Evolutionary conservation across 2,329 filamentous ascomycete species (phyloP).

Genomic region (Emmonsiellopsis sp.): DNA sequence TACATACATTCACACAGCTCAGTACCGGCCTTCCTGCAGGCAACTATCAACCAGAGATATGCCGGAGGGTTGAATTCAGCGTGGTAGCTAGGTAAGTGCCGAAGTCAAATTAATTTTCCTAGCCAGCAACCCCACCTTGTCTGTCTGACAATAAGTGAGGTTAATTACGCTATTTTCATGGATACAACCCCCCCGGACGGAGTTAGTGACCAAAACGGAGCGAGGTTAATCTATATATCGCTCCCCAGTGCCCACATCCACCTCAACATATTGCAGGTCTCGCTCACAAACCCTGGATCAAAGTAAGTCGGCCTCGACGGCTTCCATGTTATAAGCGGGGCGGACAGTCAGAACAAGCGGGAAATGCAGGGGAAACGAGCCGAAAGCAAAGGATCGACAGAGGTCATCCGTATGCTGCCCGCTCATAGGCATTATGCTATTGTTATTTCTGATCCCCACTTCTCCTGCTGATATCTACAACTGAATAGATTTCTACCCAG

Average conservation of each 20-base stretch:
- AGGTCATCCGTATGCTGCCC: not conserved
- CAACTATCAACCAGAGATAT: not conserved
- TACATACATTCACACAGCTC: too few species aligned
- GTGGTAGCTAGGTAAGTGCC: not conserved
- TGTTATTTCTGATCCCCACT: too few species aligned
- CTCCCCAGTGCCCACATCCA: not conserved
- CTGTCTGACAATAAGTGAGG: too few species aligned
- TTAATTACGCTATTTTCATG: not conserved
- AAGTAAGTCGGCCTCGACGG: not conserved
- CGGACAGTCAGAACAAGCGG: not conserved
- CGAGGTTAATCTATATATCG: not conserved
- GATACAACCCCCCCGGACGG: too few species aligned
- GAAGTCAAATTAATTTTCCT: not conserved
- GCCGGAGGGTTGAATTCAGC: not conserved
- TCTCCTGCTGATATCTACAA: too few species aligned
- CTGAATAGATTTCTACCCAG: too few species aligned
- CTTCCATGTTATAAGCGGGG: not conserved
- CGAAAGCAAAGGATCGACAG: not conserved
- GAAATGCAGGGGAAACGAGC: not conserved
- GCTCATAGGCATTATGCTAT: too few species aligned
- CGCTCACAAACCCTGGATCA: not conserved
- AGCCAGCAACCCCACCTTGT: not conserved
- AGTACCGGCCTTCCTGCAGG: not conserved
- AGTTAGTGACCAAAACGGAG: not conserved
- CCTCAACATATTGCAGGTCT: not conserved